phyloP scores from a whole-genome alignment of 2,329 filamentous ascomycete species.

The Fusarium tjaetaba region DNA sequence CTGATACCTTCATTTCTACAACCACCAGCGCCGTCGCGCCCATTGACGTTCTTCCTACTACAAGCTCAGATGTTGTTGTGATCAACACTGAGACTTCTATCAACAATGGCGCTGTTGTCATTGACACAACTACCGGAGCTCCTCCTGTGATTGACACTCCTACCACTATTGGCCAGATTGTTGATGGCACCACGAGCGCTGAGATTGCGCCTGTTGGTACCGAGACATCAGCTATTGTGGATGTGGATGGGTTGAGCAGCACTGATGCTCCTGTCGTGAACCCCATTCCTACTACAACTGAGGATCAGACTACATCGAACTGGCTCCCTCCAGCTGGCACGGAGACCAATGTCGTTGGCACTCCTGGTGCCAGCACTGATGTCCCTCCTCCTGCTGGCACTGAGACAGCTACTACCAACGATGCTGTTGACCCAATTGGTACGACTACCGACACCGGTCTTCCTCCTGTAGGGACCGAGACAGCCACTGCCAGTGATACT shows the following conservation, averaged over 20 bases:
- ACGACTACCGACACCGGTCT: not conserved
- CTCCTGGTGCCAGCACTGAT: not conserved
- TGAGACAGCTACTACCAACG: not conserved
- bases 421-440: not conserved
- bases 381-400: not conserved
- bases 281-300: not conserved
- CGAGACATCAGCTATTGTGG: not conserved
- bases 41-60: not conserved
- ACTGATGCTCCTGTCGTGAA: not conserved
- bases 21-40: not conserved
- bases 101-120: not conserved
- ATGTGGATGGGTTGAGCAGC: not conserved
- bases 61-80: not conserved
- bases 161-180: not conserved
- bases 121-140: not conserved
- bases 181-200: not conserved
- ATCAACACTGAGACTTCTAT: not conserved
- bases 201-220: not conserved
- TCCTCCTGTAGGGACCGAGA: not conserved
- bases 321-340: not conserved
- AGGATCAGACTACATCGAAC: not conserved
- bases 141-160: not conserved
- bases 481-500: not conserved
- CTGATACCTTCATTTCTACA: not conserved
- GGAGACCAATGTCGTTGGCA: not conserved